Percentiles rank a stretch among this genome's conserved stretches.
phyloP scores from a whole-genome alignment of 139 green algal species.

The Chlorella vulgaris region DNA sequence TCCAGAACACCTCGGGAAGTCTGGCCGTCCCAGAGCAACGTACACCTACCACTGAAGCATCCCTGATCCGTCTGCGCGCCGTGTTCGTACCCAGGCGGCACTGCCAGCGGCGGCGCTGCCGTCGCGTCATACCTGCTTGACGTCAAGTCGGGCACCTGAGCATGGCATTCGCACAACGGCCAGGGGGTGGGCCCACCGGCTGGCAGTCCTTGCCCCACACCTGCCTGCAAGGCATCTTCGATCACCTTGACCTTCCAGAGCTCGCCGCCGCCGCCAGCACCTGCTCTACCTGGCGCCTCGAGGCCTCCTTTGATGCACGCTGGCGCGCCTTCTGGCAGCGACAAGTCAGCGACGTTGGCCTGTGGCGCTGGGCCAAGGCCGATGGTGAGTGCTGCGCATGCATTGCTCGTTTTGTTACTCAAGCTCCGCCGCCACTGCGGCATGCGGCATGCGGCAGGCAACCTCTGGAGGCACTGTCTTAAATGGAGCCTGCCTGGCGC shows the following conservation, averaged over 20 bases:
- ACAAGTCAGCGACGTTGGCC: slow-evolving; percentile 11
- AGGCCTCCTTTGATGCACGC: slow-evolving; percentile 11
- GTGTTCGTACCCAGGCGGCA: too few species aligned
- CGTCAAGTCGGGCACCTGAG: background rate
- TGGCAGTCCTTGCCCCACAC: slow-evolving; percentile 10
- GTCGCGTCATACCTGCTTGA: too few species aligned
- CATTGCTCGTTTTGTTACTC: background rate
- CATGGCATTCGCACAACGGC: background rate
- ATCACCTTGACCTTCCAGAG: slow-evolving; percentile 5
- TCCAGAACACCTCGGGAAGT: too few species aligned
- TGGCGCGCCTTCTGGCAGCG: slow-evolving; percentile 31
- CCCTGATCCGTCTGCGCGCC: too few species aligned
- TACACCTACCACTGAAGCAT: too few species aligned
- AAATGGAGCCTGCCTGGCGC: too few species aligned
- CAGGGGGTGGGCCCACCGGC: background rate
- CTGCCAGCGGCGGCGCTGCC: too few species aligned
- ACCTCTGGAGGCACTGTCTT: too few species aligned
- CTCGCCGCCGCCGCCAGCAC: slow-evolving; percentile 23
- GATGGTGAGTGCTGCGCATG: background rate
- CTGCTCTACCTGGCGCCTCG: slow-evolving; percentile 30
- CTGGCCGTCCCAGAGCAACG: too few species aligned
- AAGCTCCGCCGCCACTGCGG: too few species aligned
- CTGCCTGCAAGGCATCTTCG: background rate
- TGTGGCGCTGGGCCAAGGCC: slow-evolving; percentile 40
- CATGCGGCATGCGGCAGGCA: background rate